These are phyloP conservation scores for Ophiorrhiza pumila DNA, from an alignment of 257 asterid species.

Conservation along the genomic window DNA sequence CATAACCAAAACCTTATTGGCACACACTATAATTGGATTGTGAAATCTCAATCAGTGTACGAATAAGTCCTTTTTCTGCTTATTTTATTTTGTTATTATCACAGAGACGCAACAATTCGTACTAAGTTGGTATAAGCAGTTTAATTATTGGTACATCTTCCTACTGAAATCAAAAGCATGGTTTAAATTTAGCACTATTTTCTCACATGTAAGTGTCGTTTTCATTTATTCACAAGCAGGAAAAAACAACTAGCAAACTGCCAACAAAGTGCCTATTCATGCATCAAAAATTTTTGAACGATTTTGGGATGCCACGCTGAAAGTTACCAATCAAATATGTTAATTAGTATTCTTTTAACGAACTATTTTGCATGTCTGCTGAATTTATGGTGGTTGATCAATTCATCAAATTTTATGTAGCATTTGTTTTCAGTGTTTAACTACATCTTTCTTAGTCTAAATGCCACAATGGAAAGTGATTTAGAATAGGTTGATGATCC, in stretches of 20 bases:
- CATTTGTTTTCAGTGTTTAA: too few species aligned
- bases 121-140: background rate
- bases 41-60: background rate
- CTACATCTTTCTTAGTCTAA: too few species aligned
- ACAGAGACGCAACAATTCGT: background rate
- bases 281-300: background rate
- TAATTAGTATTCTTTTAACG: background rate
- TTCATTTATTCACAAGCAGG: background rate
- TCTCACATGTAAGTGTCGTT: constrained; percentile 5
- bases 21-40: background rate
- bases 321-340: background rate
- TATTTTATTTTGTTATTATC: background rate
- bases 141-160: background rate
- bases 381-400: background rate
- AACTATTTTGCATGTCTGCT: background rate
- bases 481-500: too few species aligned
- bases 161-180: too few species aligned
- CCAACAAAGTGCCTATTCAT: background rate
- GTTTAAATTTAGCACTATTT: background rate
- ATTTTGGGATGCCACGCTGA: background rate
- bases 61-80: background rate
- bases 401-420: too few species aligned
- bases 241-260: background rate
- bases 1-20: background rate
- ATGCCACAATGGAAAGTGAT: too few species aligned